These are phyloP conservation scores for Blastomyces gilchristii DNA, from an alignment of 2,329 filamentous ascomycete species.

Conservation along the genomic window DNA sequence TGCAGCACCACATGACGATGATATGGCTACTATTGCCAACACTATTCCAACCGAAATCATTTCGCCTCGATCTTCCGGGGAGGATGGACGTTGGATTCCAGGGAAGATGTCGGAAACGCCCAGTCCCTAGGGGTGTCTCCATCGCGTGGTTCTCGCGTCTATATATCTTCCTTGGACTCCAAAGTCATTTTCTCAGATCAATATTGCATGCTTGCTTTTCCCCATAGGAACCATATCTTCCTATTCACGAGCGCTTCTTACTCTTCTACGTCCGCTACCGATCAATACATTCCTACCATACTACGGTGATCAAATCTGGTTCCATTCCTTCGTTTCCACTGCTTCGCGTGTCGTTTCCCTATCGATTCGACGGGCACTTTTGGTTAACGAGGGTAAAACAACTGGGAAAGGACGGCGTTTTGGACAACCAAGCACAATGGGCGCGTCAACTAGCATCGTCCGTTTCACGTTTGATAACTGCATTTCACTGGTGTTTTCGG, in stretches of 20 bases:
- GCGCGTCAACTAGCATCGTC: not conserved
- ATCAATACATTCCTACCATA: not conserved
- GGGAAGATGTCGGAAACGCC: constrained; percentile 4
- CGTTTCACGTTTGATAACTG: not conserved
- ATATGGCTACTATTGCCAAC: constrained; percentile 13
- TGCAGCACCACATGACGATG: constrained; percentile 8
- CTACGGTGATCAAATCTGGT: not conserved
- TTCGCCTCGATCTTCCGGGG: constrained; percentile 9
- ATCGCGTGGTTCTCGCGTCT: not conserved
- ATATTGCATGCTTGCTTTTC: not conserved
- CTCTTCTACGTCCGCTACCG: constrained; percentile 2
- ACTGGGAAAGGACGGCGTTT: not conserved
- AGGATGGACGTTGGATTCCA: constrained; percentile 3
- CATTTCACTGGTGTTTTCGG: constrained; percentile 1
- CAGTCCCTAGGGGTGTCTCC: not conserved
- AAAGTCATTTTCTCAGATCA: not conserved
- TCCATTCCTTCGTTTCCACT: not conserved
- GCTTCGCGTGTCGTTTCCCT: not conserved
- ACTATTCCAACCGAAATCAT: constrained; percentile 17
- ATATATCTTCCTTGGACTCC: not conserved
- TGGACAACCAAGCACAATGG: not conserved
- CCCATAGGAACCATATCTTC: not conserved
- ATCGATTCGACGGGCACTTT: not conserved
- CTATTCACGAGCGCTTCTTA: not conserved
- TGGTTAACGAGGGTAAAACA: not conserved